phyloP scores from a whole-genome alignment of 2,329 filamentous ascomycete species.

The Aspergillus unguis region DNA sequence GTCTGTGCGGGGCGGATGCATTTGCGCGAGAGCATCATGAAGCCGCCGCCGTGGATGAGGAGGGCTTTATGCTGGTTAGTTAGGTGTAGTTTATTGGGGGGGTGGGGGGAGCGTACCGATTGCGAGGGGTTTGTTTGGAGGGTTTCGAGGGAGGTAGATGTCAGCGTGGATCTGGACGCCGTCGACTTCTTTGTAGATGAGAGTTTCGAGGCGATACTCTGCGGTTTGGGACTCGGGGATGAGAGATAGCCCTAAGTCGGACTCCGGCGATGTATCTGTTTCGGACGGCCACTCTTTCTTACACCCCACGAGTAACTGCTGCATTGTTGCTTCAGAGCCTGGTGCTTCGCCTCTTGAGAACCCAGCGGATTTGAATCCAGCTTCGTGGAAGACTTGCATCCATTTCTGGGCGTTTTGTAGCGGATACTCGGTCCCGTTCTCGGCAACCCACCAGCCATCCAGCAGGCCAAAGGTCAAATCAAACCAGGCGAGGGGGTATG shows the following conservation, averaged over 20 bases:
- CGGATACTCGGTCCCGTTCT: slow-evolving; percentile 24
- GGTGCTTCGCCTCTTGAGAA: neutral
- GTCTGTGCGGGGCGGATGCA: slow-evolving; percentile 31
- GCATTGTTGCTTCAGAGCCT: too few relatives aligned
- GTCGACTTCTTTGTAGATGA: neutral
- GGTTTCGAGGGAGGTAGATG: neutral
- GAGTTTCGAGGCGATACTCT: neutral
- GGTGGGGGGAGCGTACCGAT: neutral
- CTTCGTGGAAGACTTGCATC: neutral
- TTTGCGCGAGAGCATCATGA: slow-evolving; percentile 13
- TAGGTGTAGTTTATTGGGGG: too few relatives aligned
- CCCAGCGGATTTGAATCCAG: neutral
- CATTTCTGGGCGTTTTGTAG: neutral
- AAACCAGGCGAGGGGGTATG: slow-evolving; percentile 17
- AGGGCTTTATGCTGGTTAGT: slow-evolving; percentile 11
- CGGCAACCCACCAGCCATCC: slow-evolving; percentile 42
- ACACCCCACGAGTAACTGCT: too few relatives aligned
- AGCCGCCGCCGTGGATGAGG: slow-evolving; percentile 18
- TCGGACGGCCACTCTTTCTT: neutral
- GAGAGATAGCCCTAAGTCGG: too few relatives aligned
- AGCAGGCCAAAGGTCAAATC: slow-evolving; percentile 39
- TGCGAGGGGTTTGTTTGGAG: neutral
- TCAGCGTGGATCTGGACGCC: neutral
- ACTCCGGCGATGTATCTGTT: neutral
- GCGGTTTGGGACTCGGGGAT: too few relatives aligned